phyloP scores from a whole-genome alignment of 495 filamentous ascomycete species.

The Penicillium lagena region DNA sequence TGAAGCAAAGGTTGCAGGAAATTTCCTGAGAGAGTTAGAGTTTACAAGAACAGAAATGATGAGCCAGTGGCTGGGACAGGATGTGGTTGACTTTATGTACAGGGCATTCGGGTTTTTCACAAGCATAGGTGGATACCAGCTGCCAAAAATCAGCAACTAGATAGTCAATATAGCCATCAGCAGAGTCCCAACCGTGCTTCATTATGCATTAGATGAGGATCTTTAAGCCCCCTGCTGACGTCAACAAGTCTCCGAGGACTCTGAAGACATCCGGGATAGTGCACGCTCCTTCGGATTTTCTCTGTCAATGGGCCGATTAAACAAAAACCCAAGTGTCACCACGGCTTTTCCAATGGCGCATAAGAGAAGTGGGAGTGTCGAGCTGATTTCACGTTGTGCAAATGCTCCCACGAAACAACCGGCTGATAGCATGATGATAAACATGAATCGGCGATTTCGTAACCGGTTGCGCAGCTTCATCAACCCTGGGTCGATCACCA shows the following conservation, averaged over 20 bases:
- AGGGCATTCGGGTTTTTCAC: constrained; percentile 19
- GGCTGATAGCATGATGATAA: constrained; percentile 41
- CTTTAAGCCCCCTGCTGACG: no score
- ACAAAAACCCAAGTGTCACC: constrained; percentile 9
- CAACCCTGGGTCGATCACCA: constrained; percentile 48
- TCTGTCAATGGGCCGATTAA: constrained; percentile 9
- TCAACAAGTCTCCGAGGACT: no score
- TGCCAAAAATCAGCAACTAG: constrained; percentile 4
- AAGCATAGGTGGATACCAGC: constrained; percentile 25
- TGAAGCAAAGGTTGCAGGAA: constrained; percentile 17
- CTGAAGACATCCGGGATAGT: no score
- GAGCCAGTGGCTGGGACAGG: constrained; percentile 17
- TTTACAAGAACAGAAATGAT: constrained; percentile 9
- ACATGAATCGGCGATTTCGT: constrained; percentile 45
- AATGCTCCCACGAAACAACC: constrained; percentile 49
- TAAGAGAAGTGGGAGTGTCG: constrained; percentile 12
- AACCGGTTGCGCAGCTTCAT: constrained; percentile 36
- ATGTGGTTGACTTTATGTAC: constrained; percentile 17
- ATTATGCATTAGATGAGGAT: no score
- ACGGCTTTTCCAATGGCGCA: constrained; percentile 14
- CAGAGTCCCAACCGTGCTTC: no score
- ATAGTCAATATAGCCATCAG: no score
- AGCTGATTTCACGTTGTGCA: constrained; percentile 8
- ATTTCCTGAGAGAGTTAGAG: constrained; percentile 21
- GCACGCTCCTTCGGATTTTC: not conserved